Conservation (phyloP, 2,329 filamentous ascomycete genomes). For the Apiospora phragmitis region DNA sequence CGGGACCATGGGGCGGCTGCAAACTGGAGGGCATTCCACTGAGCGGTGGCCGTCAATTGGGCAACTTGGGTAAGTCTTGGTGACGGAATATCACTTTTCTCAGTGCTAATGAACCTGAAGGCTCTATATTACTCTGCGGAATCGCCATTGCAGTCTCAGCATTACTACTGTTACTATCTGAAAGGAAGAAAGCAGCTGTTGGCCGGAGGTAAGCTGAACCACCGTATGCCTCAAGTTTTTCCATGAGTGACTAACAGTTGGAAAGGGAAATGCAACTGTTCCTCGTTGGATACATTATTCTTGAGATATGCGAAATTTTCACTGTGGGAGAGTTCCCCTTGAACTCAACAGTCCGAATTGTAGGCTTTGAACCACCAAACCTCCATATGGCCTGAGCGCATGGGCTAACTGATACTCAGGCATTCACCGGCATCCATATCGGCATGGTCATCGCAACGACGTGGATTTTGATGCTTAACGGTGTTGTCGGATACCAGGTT, state of each 20-base stretch:
- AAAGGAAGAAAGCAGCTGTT: constrained; percentile 90
- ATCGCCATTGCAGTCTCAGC: constrained; percentile 70
- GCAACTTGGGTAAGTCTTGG: constrained; percentile 72
- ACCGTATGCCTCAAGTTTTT: background rate
- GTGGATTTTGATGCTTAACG: constrained; percentile 92
- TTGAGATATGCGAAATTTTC: constrained; percentile 95
- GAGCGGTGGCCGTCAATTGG: constrained; percentile 64
- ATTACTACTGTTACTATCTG: constrained; percentile 76
- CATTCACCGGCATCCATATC: constrained; percentile 87
- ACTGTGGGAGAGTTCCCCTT: constrained; percentile 88
- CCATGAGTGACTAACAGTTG: constrained; percentile 18
- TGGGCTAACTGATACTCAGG: constrained; percentile 48
- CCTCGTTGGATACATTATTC: constrained; percentile 79
- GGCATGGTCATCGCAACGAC: constrained; percentile 84
- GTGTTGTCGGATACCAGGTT: constrained; percentile 87
- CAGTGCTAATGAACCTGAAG: constrained; percentile 39
- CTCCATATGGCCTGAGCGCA: background rate
- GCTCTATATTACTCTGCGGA: constrained; percentile 83
- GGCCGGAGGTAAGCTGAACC: constrained; percentile 70
- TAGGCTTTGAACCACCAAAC: constrained; percentile 41
- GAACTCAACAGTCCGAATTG: constrained; percentile 67
- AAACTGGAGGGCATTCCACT: constrained; percentile 73
- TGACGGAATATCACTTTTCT: background rate
- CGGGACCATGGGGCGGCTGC: constrained; percentile 67
- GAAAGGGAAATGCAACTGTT: constrained; percentile 94